Evolutionary conservation across 176 grass and related monocot genomes (phyloP).

Genomic region (Zea luxurians): DNA sequence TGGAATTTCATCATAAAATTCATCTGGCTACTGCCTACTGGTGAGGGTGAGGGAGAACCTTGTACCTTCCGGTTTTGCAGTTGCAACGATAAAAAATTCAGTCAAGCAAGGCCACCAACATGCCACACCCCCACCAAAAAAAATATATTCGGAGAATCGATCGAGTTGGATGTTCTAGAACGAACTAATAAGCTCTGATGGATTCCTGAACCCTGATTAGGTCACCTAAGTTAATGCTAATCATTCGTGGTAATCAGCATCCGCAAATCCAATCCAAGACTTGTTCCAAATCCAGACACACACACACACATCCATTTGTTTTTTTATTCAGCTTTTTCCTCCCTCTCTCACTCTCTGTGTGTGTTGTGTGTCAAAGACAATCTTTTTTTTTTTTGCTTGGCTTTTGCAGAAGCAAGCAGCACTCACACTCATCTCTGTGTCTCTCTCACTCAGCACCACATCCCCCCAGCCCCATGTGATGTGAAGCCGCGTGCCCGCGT

Average conservation of each 20-base stretch:
- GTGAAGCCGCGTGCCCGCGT: slow-evolving; percentile 22
- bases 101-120: slow-evolving; percentile 1
- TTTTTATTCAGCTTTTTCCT: neutral
- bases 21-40: too few species aligned
- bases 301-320: neutral
- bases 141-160: neutral
- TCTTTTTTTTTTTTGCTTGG: slow-evolving; percentile 6
- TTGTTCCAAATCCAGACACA: slow-evolving; percentile 19
- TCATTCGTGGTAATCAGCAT: neutral
- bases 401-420: slow-evolving; percentile 42
- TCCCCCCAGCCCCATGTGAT: slow-evolving; percentile 49
- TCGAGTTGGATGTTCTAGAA: neutral
- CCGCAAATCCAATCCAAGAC: slow-evolving; percentile 21
- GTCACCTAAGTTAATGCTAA: slow-evolving; percentile 28
- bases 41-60: slow-evolving; percentile 23
- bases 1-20: too few species aligned
- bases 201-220: slow-evolving; percentile 50
- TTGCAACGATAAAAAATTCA: slow-evolving; percentile 24
- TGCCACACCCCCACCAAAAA: neutral
- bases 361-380: neutral
- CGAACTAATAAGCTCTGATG: neutral
- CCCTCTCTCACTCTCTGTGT: too few species aligned
- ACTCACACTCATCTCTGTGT: neutral
- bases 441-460: slow-evolving; percentile 13
- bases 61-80: neutral